Conservation (phyloP, 169 alveolate genomes). For the Eimeria brunetti region DNA sequence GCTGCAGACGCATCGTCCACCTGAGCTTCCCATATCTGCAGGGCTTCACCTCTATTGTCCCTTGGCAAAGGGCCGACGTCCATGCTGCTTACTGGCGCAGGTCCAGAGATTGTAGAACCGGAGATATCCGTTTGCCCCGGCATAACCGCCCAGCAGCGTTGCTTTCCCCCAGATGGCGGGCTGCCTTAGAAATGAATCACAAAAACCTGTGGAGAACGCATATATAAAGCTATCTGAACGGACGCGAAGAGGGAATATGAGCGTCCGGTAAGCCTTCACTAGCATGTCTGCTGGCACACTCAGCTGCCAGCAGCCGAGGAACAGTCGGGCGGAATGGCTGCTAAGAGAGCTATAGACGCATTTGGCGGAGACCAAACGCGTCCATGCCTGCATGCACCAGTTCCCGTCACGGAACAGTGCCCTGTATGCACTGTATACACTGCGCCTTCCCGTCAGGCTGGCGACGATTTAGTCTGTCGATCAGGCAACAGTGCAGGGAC, state of each 20-base stretch:
- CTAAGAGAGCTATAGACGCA: background rate
- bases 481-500: background rate
- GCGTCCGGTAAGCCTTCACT: background rate
- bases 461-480: background rate
- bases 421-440: background rate
- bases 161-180: background rate
- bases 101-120: background rate
- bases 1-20: background rate
- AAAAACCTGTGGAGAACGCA: background rate
- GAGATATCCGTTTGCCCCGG: background rate
- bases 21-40: background rate
- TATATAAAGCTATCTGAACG: background rate
- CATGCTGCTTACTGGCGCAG: background rate
- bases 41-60: background rate
- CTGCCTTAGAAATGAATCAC: background rate
- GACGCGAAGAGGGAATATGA: background rate
- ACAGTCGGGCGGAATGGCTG: background rate
- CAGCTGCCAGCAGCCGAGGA: background rate
- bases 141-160: background rate
- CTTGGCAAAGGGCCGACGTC: background rate
- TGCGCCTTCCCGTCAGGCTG: background rate
- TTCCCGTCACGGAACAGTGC: background rate
- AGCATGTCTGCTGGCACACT: background rate
- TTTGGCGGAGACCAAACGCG: background rate
- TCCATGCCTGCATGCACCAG: background rate